Evolutionary conservation across 768 basidiomycete species (phyloP), one percentile per base, ranked within the genome.

Genomic region (Boletus insuetus): DNA sequence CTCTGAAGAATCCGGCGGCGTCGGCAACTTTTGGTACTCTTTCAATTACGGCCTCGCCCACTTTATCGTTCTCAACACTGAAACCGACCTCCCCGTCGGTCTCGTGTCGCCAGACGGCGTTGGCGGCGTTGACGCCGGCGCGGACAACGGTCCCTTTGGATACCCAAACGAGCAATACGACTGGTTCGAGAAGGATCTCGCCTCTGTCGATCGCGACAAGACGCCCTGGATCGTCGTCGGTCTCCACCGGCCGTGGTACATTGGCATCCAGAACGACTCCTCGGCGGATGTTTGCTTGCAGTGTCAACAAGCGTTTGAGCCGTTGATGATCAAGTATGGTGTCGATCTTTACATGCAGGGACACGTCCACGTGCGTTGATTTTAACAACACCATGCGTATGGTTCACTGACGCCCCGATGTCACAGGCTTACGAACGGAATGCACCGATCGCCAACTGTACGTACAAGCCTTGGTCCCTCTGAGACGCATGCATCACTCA

Each of bases 11-110:
- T 68, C 67, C 8, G 61, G 66, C 12, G 64, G 67, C 6, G 35
- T 64, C 16, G 53, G 67, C 8, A 70, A 69, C 37, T 66, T 70
- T 31, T 70, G 68, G 67, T 70, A 69, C 55, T 69, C 67, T 16
- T 69, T 65, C n/a, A 58, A 69, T 49, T 62, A 70, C 17, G 66
- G 66, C 39, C 63, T 70, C 17, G 68, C 64, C 12, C 67, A 69
- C 46, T 69, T 69, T 22, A 39, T 69, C 55, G 7, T 64, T 2
- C 9, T 70, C 45, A 32, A 70, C 19, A 50, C 44, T 3, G 68
- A 69, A 50, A 68, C 67, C 0, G 67, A 69, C 29, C 45, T 70
- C n/a, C 68, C 64, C 1, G 35, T 32, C 9, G 66, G 68, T 17
- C 19, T 69, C 24, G 65, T 56, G 49, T 58, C 66, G 1, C 68